Conservation (phyloP, 306 rosid genomes). For the Cajanus cajan region DNA sequence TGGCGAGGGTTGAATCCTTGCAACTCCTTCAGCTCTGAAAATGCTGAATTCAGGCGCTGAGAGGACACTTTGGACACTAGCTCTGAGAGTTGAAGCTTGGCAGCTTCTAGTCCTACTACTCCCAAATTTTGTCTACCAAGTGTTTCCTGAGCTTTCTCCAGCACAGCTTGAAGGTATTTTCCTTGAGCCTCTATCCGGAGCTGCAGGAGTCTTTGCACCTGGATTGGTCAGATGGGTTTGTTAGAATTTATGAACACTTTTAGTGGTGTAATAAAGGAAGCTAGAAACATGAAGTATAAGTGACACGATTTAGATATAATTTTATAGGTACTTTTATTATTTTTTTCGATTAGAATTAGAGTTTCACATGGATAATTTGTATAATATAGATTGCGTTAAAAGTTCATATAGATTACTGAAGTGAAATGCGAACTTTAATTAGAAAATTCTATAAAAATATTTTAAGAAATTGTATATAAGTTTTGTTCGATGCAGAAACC, state of each 20-base stretch:
- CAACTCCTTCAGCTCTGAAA: constrained; percentile 55
- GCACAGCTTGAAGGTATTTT: constrained; percentile 78
- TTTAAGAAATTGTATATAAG: too few relatives aligned
- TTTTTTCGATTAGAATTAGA: too few relatives aligned
- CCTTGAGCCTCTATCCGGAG: constrained; percentile 86
- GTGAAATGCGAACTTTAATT: too few relatives aligned
- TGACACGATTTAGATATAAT: too few relatives aligned
- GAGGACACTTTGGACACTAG: constrained; percentile 78
- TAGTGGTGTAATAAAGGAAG: background rate
- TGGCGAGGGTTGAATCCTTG: constrained; percentile 46
- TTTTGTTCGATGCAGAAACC: background rate
- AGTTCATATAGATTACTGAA: too few relatives aligned
- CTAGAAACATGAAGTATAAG: background rate
- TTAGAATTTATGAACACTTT: background rate
- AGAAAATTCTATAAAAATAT: too few relatives aligned
- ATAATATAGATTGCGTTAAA: too few relatives aligned
- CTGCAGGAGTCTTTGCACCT: constrained; percentile 90
- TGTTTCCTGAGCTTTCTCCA: constrained; percentile 88
- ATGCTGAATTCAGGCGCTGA: constrained; percentile 60
- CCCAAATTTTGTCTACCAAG: constrained; percentile 71
- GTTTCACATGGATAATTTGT: too few relatives aligned
- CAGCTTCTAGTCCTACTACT: constrained; percentile 69
- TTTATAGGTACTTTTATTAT: too few relatives aligned
- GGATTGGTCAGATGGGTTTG: constrained; percentile 1
- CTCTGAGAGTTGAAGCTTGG: constrained; percentile 85